Evolutionary conservation across 768 basidiomycete species (phyloP).

Genomic region (Lactarius tabidus): DNA sequence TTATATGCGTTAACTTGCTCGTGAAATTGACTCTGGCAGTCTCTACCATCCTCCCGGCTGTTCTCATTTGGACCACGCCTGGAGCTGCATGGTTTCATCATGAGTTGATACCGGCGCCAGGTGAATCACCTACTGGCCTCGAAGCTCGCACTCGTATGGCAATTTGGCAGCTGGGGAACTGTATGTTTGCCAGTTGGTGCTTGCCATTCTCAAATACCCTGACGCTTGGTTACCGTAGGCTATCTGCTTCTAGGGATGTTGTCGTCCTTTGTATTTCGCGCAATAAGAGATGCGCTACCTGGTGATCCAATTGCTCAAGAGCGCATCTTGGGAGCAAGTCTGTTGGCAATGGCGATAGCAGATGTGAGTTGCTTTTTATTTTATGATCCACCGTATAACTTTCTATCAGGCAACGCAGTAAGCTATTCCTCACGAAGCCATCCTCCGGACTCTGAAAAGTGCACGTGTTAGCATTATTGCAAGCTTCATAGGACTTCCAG

Average conservation of each 20-base stretch:
- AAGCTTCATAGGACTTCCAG: constrained; percentile 56
- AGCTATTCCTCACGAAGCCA: neutral
- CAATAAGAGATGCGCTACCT: constrained; percentile 55
- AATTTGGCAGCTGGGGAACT: constrained; percentile 65
- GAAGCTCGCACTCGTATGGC: constrained; percentile 56
- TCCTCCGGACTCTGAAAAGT: neutral
- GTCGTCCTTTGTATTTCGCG: constrained; percentile 63
- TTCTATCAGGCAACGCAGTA: constrained; percentile 55
- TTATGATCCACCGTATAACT: neutral
- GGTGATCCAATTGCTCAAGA: constrained; percentile 60
- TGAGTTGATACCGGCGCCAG: constrained; percentile 53
- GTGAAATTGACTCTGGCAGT: constrained; percentile 32
- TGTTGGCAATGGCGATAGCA: constrained; percentile 61
- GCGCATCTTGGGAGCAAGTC: constrained; percentile 57
- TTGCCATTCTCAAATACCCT: neutral
- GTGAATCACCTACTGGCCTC: constrained; percentile 34
- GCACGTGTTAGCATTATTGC: constrained; percentile 46
- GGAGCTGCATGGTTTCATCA: constrained; percentile 66
- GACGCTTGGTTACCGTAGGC: constrained; percentile 36
- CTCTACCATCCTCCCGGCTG: constrained; percentile 47
- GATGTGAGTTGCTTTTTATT: constrained; percentile 49
- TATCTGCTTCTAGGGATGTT: constrained; percentile 62
- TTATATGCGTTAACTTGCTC: neutral
- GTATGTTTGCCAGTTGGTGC: constrained; percentile 35
- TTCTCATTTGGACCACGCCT: constrained; percentile 53